Conservation (phyloP, 495 filamentous ascomycete genomes). For the Xylaria palmicola region DNA sequence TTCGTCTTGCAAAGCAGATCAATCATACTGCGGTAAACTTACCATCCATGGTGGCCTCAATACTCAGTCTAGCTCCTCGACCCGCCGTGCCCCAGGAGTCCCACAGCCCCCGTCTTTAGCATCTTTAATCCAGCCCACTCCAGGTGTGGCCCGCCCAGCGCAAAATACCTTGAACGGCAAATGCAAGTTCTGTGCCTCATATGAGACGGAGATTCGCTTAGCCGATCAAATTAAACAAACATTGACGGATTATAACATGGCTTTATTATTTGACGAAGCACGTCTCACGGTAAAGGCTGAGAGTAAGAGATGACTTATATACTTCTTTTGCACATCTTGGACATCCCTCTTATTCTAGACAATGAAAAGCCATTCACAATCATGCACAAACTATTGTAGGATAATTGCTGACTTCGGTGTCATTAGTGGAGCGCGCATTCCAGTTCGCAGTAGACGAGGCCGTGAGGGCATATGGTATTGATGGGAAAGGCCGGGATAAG, state of each 20-base stretch:
- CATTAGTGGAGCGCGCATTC: constrained; percentile 16
- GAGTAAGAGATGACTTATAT: not conserved
- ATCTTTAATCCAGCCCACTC: constrained; percentile 11
- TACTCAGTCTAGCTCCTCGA: not conserved
- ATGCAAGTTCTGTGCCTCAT: constrained; percentile 17
- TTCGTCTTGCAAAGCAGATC: constrained; percentile 12
- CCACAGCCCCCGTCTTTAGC: constrained; percentile 12
- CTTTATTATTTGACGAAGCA: constrained; percentile 11
- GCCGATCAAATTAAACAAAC: constrained; percentile 19
- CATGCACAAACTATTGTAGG: no score
- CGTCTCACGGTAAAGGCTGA: constrained; percentile 5
- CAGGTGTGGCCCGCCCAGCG: not conserved
- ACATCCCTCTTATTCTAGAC: no score
- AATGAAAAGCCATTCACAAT: no score
- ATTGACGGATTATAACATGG: constrained; percentile 19
- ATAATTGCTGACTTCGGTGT: not conserved
- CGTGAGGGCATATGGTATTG: constrained; percentile 15
- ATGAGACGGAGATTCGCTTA: constrained; percentile 12
- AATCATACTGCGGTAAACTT: constrained; percentile 13
- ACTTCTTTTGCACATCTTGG: not conserved
- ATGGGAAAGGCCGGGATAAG: constrained; percentile 17
- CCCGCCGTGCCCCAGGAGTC: not conserved
- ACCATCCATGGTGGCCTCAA: constrained; percentile 7
- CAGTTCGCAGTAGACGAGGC: constrained; percentile 17
- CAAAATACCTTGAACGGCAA: constrained; percentile 7